Base-by-base conservation (phyloP, 2,329 filamentous ascomycete species). In the Byssochlamys sp. region DNA sequence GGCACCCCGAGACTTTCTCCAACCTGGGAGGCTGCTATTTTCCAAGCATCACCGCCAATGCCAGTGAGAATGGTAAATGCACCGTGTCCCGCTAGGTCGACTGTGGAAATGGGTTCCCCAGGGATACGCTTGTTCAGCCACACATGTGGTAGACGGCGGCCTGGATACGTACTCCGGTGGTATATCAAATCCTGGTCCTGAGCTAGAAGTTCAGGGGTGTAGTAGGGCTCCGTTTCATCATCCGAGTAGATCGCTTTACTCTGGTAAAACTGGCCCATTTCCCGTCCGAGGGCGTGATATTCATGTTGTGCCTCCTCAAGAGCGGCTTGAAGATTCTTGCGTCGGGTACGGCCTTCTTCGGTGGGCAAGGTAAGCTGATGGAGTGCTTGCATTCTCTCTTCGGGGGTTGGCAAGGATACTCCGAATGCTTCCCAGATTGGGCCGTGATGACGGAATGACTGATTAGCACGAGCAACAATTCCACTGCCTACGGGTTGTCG, bases 31-130 rank as follows among this genome's bases (percentile, higher is more conserved):
- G 80, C 81, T 0, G 83, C 83, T 1, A 61, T 56, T 55, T 77
- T 80, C 84, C 84, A 86, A 2, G 60, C 68, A 1, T 76, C 71
- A 1, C 83, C 83, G 0, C 82, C 81, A n/a, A 81, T 77, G 0
- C 84, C 82, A 0, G 79, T 81, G 6, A 83, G 65, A 1, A 83
- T 63, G 11, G 67, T 72, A 64, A 84, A 85, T 0, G 63, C 62
- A 0, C 81, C 80, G 54, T 84, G 74, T 0, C 84, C 84, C 0
- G 81, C 81, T 1, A 87, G 68, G 66, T 87, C 84, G 52, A 83
- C 78, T 0, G 83, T 86, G 1, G 82, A 85, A 19, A 81, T 69
- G 12, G 71, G 70, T 55, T 75, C 65, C 9, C 70, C 69, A 0
- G 82, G 78, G 10, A 74, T 63, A 5, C 72, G 63, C 24, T 74